These are phyloP conservation scores for Kodamaea lidongshanica DNA, from an alignment of 805 yeast genomes.

Conservation along the genomic window DNA sequence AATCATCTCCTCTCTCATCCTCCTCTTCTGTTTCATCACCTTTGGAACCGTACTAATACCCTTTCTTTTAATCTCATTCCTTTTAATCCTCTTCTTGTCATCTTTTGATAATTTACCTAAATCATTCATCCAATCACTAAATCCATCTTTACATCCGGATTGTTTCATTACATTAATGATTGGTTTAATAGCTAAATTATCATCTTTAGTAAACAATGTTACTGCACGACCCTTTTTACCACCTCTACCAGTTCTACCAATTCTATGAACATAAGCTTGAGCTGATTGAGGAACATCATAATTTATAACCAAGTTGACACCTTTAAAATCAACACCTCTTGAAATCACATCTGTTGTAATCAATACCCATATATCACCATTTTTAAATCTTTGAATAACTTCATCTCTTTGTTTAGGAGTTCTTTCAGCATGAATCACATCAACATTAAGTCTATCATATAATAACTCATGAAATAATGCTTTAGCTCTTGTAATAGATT, in stretches of 20 bases:
- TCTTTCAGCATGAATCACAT: constrained; percentile 92
- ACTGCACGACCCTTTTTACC: constrained; percentile 82
- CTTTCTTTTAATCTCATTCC: constrained; percentile 54
- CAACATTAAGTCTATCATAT: constrained; percentile 88
- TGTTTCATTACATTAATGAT: constrained; percentile 93
- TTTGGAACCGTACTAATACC: constrained; percentile 82
- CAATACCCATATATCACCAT: constrained; percentile 92
- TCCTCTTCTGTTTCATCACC: constrained; percentile 57
- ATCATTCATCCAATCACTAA: constrained; percentile 77
- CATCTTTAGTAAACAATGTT: constrained; percentile 91
- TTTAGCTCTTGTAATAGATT: constrained; percentile 88
- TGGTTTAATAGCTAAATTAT: constrained; percentile 65
- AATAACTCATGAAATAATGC: constrained; percentile 89
- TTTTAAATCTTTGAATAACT: constrained; percentile 75
- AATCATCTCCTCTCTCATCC: constrained; percentile 63
- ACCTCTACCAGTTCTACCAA: constrained; percentile 98
- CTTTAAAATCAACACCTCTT: constrained; percentile 96
- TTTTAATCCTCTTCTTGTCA: constrained; percentile 57
- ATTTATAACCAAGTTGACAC: constrained; percentile 88
- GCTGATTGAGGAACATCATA: constrained; percentile 94
- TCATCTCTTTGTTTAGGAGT: constrained; percentile 82
- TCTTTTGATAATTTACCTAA: constrained; percentile 58
- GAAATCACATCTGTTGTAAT: constrained; percentile 95
- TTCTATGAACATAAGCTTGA: constrained; percentile 93
- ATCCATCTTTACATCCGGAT: constrained; percentile 61